Percentiles rank a stretch among this genome's conserved stretches.
Evolutionary conservation across 805 yeast genomes (phyloP).

Genomic region (Candida loeiensis): DNA sequence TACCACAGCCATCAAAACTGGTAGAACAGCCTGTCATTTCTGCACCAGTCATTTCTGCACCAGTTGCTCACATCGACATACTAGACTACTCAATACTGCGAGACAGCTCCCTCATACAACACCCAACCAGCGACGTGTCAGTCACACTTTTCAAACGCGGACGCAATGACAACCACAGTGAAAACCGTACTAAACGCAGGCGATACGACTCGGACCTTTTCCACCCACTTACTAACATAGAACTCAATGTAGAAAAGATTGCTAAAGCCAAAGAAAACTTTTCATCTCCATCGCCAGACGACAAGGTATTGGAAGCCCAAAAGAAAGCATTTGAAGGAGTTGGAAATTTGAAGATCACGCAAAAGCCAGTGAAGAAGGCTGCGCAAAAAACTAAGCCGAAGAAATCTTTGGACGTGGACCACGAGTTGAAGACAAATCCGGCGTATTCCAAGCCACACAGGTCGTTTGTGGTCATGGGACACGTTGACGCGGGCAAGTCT

Average conservation of each 20-base stretch:
- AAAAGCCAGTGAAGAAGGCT: slow-evolving; percentile 9
- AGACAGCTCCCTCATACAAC: slow-evolving; percentile 6
- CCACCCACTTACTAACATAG: slow-evolving; percentile 41
- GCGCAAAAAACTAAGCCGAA: slow-evolving; percentile 36
- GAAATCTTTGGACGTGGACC: slow-evolving; percentile 39
- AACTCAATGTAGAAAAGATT: slow-evolving; percentile 28
- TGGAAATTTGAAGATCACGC: slow-evolving; percentile 23
- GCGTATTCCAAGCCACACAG: slow-evolving; percentile 48
- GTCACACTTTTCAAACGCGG: slow-evolving; percentile 7
- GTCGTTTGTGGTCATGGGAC: slow-evolving; percentile 80
- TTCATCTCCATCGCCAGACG: slow-evolving; percentile 79
- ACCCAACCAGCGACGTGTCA: slow-evolving; percentile 6
- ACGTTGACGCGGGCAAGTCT: slow-evolving; percentile 83
- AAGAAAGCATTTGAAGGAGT: slow-evolving; percentile 37
- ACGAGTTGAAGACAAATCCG: slow-evolving; percentile 33
- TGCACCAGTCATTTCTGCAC: too few species aligned
- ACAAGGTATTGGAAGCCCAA: slow-evolving; percentile 59
- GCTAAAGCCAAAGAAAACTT: slow-evolving; percentile 53
- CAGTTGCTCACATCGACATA: too few species aligned
- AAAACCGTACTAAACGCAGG: slow-evolving; percentile 18
- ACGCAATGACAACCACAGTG: slow-evolving; percentile 10
- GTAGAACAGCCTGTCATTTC: too few species aligned
- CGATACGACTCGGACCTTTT: slow-evolving; percentile 19
- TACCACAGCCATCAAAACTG: too few species aligned
- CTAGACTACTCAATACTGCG: neutral